Base-by-base conservation (phyloP, 2,329 filamentous ascomycete species). In the Stemphylium vesicarium region DNA sequence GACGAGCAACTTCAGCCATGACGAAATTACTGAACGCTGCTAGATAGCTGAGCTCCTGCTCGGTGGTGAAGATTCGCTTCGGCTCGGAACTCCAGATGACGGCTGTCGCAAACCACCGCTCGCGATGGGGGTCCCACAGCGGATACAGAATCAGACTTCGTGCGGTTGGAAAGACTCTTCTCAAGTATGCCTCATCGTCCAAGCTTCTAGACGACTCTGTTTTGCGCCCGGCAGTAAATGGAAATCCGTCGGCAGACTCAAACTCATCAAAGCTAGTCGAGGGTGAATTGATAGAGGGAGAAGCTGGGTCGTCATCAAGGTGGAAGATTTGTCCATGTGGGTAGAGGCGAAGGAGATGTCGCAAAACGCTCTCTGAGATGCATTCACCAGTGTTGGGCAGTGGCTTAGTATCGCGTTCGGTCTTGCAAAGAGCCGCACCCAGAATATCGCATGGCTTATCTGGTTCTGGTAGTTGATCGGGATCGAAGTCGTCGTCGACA, bases 291-390 rank as follows among this genome's bases (percentile, higher is more conserved):
- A 64, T 41, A 12, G 56, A 44, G 8, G 56, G 49, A 31, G 62
- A 51, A 2, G 45, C 36, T 5, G 42, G 35, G 9, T 74, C 69
- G 9, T 68, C 65, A 26, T 75, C 72, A 31, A 76, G 66, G 38
- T 75, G 75, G 58, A 77, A 75, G 13, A 77, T 75, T 22, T 75
- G 70, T 2, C 75, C 75, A 39, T 71, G 68, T 13, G 71, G 62
- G 46, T 75, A 76, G 2, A 62, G 61, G 12, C 68, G 65, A 11
- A 77, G 57, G 5, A 77, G 62, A 43, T 73, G 69, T 29, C 69
- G 66, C 5, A 75, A 51, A 6, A 73, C 62, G 18, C 66, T 68
- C 44, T 75, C 72, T 2, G 67, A 64, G 56, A 75, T 71, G 12
- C 64, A 58, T 40, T 64, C 62, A 15, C 67, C 61, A 6, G 56